Base-by-base conservation (phyloP, 2,329 filamentous ascomycete species). In the Hortaea werneckii region DNA sequence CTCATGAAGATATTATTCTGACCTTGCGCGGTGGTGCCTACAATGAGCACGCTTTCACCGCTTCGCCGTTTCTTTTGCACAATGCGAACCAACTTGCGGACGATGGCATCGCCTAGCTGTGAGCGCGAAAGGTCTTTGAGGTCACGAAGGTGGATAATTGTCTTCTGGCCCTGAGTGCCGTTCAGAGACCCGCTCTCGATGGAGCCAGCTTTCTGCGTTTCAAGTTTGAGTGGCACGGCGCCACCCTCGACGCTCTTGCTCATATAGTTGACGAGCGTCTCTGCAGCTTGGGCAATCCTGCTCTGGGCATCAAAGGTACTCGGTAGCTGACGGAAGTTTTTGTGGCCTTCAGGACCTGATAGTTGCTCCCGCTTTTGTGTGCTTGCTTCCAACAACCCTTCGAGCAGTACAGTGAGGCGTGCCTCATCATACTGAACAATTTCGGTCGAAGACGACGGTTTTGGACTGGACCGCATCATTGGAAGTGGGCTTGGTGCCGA, bases 101-200 rank as follows among this genome's bases (percentile, higher is more conserved):
- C 67, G 29, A 96, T 76, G 20, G 77, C 74, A 1, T 77, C 73
- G 8, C 87, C 87, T 47, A 87, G 80, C 5, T 76, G 64, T 1
- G 84, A 82, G 58, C 77, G 76, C 55, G 76, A 79, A 6, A 98
- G 72, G 52, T 94, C 86, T 44, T 85, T 80, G 58, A 87, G 85
- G 61, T 96, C 87, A 60, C 69, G 55, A 87, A 87, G 35, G 94
- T 72, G 47, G 5, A 96, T 81, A 6, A 88, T 73, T 26, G 73
- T 73, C 41, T 72, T 60, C 57, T 35, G 9, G n/a, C 9, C n/a
- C 10, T 10, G 37, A 35, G 8, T 35, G 9, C 9, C 8, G n/a
- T 35, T 35, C 9, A 35, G 9, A n/a, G 37, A 13, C 8, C 8
- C 13, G 37, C 10, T 12, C 8, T n/a, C 10, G 20, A 13, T 2